phyloP scores from a whole-genome alignment of 495 filamentous ascomycete species.

The Trichoderma erinaceum region DNA sequence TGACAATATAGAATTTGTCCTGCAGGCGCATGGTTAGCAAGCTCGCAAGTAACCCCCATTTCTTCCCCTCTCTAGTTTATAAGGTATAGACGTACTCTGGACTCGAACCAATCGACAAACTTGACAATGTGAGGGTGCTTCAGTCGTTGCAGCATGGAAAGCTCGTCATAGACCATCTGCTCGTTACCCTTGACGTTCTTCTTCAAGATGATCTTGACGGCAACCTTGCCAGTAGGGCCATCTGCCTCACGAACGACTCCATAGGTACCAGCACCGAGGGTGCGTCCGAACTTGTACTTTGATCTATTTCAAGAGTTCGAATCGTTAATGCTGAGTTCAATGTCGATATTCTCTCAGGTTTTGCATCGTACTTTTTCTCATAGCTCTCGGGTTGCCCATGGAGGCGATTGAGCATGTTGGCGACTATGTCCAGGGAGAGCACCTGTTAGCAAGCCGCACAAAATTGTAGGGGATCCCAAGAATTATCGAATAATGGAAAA shows the following conservation, averaged over 20 bases:
- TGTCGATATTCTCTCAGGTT: background rate
- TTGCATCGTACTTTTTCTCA: conserved; percentile 76
- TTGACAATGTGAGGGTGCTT: conserved; percentile 94
- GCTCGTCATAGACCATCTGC: conserved; percentile 96
- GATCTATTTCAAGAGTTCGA: conserved; percentile 43
- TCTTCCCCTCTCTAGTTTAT: background rate
- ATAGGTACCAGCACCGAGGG: conserved; percentile 94
- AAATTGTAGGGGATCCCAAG: background rate
- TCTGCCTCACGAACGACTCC: conserved; percentile 97
- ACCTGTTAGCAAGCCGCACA: background rate
- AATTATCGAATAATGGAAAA: background rate
- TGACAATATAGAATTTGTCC: conserved; percentile 99
- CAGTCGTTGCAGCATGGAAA: conserved; percentile 82
- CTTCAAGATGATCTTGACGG: conserved; percentile 98
- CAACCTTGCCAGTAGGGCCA: conserved; percentile 74
- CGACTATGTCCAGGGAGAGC: conserved; percentile 47
- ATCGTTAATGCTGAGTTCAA: conserved; percentile 19
- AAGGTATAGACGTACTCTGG: conserved; percentile 51
- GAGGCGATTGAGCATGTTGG: conserved; percentile 93
- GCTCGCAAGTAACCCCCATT: background rate
- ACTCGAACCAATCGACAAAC: conserved; percentile 99
- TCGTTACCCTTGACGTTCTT: conserved; percentile 98
- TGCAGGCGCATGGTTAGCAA: conserved; percentile 30
- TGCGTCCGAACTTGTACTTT: conserved; percentile 85
- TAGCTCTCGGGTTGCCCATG: conserved; percentile 97